Evolutionary conservation across 2,329 filamentous ascomycete species (phyloP).

Genomic region (Calycina marina): DNA sequence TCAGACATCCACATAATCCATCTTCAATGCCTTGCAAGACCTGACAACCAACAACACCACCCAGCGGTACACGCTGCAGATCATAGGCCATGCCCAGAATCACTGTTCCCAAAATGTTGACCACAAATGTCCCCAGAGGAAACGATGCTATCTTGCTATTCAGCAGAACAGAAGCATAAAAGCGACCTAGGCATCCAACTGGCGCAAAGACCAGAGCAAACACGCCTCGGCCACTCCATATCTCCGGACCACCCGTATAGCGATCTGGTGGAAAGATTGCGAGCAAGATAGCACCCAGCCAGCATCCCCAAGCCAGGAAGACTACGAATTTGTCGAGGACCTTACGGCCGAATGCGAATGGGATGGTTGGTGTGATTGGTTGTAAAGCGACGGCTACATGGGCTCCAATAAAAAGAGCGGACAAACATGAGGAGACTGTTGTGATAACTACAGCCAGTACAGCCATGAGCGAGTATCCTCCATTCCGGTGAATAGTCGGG

Average conservation of each 20-base stretch:
- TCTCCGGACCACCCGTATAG: slow-evolving; percentile 29
- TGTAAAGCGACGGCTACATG: slow-evolving; percentile 56
- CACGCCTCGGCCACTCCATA: slow-evolving; percentile 61
- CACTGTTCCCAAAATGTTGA: slow-evolving; percentile 65
- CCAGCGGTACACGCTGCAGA: slow-evolving; percentile 50
- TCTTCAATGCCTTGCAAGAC: slow-evolving; percentile 52
- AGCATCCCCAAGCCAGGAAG: slow-evolving; percentile 55
- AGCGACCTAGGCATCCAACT: slow-evolving; percentile 60
- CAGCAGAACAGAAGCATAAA: slow-evolving; percentile 55
- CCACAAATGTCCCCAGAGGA: slow-evolving; percentile 72
- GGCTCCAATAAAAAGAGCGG: slow-evolving; percentile 55
- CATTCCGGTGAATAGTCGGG: slow-evolving; percentile 37
- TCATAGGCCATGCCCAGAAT: slow-evolving; percentile 67
- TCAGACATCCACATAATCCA: slow-evolving; percentile 52
- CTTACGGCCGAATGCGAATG: slow-evolving; percentile 39
- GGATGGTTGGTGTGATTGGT: slow-evolving; percentile 42
- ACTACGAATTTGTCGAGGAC: slow-evolving; percentile 49
- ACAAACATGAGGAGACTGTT: slow-evolving; percentile 56
- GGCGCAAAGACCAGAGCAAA: slow-evolving; percentile 77
- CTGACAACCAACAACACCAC: slow-evolving; percentile 47
- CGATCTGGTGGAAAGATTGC: slow-evolving; percentile 54
- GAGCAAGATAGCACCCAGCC: slow-evolving; percentile 64
- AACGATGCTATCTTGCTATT: slow-evolving; percentile 55
- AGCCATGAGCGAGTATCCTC: slow-evolving; percentile 73
- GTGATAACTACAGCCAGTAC: slow-evolving; percentile 59